Evolutionary conservation across 768 basidiomycete species (phyloP).

Genomic region (Sporobolomyces phaffii): DNA sequence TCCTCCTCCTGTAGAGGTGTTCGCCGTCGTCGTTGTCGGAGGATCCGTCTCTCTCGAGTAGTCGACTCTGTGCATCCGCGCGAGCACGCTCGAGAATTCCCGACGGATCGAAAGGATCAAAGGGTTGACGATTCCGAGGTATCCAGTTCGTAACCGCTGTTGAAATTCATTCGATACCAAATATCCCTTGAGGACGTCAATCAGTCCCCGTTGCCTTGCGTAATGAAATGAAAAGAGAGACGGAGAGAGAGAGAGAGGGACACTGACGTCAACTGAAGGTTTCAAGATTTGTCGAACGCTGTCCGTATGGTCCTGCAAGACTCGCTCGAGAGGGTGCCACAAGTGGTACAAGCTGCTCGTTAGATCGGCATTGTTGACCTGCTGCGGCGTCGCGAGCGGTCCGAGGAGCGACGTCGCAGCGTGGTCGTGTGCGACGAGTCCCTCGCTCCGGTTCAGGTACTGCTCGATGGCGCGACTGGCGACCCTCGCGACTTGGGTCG

Average conservation of each 20-base stretch:
- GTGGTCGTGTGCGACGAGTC: slow-evolving; percentile 70
- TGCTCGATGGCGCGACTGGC: slow-evolving; percentile 64
- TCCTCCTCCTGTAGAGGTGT: slow-evolving; percentile 55
- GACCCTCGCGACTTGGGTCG: slow-evolving; percentile 70
- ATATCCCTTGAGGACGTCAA: too few species aligned
- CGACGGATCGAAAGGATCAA: slow-evolving; percentile 56
- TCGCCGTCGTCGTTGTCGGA: slow-evolving; percentile 49
- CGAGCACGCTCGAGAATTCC: slow-evolving; percentile 71
- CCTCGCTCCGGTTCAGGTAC: slow-evolving; percentile 60
- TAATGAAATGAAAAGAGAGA: too few species aligned
- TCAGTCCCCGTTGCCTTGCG: too few species aligned
- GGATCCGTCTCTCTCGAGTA: slow-evolving; percentile 68
- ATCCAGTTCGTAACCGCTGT: slow-evolving; percentile 35
- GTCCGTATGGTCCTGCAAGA: slow-evolving; percentile 61
- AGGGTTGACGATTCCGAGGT: slow-evolving; percentile 43
- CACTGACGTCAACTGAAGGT: slow-evolving; percentile 31
- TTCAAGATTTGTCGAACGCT: slow-evolving; percentile 30
- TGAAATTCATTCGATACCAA: too few species aligned
- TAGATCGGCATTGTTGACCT: slow-evolving; percentile 67
- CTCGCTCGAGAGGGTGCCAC: slow-evolving; percentile 61
- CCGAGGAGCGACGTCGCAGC: slow-evolving; percentile 69
- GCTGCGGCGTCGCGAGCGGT: slow-evolving; percentile 70
- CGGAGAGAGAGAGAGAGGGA: neutral
- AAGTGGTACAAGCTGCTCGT: slow-evolving; percentile 74
- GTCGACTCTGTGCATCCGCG: slow-evolving; percentile 77